Evolutionary conservation across 768 basidiomycete species (phyloP).

Genomic region (Hygrophorus russula): DNA sequence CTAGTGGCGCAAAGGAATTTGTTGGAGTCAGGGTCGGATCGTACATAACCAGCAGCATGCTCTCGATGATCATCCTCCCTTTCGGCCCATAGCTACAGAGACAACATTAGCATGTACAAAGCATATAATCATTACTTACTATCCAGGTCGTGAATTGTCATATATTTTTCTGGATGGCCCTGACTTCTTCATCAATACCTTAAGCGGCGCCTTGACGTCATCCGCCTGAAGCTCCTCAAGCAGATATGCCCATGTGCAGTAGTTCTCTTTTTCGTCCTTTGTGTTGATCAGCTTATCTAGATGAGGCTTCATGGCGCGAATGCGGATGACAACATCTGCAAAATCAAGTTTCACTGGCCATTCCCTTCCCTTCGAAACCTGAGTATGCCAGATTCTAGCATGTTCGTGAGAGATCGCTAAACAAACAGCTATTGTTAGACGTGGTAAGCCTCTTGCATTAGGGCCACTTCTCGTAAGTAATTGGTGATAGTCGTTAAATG

Average conservation of each 20-base stretch:
- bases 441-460: not conserved
- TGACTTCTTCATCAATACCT: not conserved
- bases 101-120: not conserved
- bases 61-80: constrained; percentile 1
- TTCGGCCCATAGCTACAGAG: constrained; percentile 1
- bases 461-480: not conserved
- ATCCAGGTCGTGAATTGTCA: not conserved
- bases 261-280: not conserved
- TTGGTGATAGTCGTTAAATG: not conserved
- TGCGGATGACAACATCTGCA: not conserved
- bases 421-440: not conserved
- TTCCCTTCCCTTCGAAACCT: not conserved
- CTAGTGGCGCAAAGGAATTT: not conserved
- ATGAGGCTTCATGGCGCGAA: not conserved
- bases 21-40: not conserved
- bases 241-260: not conserved
- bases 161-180: not conserved
- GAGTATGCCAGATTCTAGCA: not conserved
- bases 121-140: not conserved
- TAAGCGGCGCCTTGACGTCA: not conserved
- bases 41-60: not conserved
- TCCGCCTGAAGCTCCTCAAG: not conserved
- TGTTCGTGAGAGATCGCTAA: not conserved
- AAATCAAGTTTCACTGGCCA: constrained; percentile 1
- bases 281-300: not conserved